These are phyloP conservation scores for Panus rudis DNA, from an alignment of 768 basidiomycete species.

Conservation along the genomic window DNA sequence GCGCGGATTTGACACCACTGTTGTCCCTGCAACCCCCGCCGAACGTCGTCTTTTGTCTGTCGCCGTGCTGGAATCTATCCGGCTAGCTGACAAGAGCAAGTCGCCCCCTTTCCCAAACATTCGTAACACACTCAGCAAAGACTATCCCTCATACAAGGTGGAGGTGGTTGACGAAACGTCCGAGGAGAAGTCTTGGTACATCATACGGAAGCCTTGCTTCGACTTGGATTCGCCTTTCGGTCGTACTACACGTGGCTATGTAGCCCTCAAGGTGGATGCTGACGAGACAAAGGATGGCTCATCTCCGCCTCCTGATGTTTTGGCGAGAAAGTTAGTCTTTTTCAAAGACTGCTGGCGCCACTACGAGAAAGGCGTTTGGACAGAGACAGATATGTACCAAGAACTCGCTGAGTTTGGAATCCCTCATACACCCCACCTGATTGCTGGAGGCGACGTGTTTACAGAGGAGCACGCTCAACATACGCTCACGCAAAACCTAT, in stretches of 20 bases:
- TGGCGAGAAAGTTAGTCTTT: background rate
- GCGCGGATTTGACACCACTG: conserved; percentile 23
- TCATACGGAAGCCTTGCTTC: background rate
- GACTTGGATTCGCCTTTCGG: background rate
- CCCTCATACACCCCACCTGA: background rate
- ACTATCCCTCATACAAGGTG: background rate
- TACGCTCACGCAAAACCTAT: background rate
- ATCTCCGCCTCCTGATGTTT: too few species aligned
- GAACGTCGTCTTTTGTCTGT: background rate
- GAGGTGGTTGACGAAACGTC: background rate
- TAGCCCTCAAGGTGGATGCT: background rate
- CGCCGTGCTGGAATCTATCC: background rate
- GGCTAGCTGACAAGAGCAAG: background rate
- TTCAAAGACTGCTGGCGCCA: conserved; percentile 5
- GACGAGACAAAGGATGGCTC: too few species aligned
- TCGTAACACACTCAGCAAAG: background rate
- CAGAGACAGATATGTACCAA: conserved; percentile 2
- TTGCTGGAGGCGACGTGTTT: conserved; percentile 1
- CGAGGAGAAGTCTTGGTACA: background rate
- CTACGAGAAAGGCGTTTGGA: too few species aligned
- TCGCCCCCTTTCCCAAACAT: background rate
- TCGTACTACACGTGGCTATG: background rate
- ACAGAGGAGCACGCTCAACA: background rate
- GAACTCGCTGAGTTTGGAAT: background rate
- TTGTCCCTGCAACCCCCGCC: conserved; percentile 8